A percentile compares a stretch with the other conserved stretches of the same genome.
Evolutionary conservation across 2,329 filamentous ascomycete genomes (phyloP).

Genomic region (Talaromyces marneffei): DNA sequence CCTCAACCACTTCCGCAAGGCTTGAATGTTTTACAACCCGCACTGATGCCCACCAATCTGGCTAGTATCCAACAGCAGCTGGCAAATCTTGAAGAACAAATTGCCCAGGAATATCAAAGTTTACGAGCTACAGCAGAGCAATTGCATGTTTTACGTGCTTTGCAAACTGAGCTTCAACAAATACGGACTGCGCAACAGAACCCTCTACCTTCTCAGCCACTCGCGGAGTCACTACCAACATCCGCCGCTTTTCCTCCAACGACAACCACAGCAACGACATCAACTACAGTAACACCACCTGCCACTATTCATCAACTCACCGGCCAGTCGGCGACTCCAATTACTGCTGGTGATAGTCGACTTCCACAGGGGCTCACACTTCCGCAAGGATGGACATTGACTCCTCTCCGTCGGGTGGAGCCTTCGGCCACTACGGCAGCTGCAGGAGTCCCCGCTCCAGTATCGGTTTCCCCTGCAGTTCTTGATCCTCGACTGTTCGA

Average conservation of each 20-base stretch:
- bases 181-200: conserved; percentile 50
- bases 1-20: conserved; percentile 11
- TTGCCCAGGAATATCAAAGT: conserved; percentile 60
- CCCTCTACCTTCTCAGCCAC: conserved; percentile 1
- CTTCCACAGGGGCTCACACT: conserved; percentile 48
- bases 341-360: conserved; percentile 40
- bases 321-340: conserved; percentile 24
- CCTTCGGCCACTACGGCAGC: background rate
- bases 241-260: conserved; percentile 16
- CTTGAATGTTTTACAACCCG: conserved; percentile 11
- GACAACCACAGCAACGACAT: conserved; percentile 20
- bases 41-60: conserved; percentile 20
- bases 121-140: conserved; percentile 63
- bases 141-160: conserved; percentile 59
- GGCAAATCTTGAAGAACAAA: conserved; percentile 60
- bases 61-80: conserved; percentile 54
- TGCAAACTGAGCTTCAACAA: conserved; percentile 62
- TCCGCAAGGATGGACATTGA: conserved; percentile 49
- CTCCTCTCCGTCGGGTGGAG: conserved; percentile 39
- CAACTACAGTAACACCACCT: background rate
- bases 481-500: conserved; percentile 5
- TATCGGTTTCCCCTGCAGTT: background rate
- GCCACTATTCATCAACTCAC: conserved; percentile 26
- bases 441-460: background rate
- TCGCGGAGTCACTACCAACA: conserved; percentile 6